Base-by-base conservation (phyloP, 2,329 filamentous ascomycete genomes). In the Ceratocystis albifundus region DNA sequence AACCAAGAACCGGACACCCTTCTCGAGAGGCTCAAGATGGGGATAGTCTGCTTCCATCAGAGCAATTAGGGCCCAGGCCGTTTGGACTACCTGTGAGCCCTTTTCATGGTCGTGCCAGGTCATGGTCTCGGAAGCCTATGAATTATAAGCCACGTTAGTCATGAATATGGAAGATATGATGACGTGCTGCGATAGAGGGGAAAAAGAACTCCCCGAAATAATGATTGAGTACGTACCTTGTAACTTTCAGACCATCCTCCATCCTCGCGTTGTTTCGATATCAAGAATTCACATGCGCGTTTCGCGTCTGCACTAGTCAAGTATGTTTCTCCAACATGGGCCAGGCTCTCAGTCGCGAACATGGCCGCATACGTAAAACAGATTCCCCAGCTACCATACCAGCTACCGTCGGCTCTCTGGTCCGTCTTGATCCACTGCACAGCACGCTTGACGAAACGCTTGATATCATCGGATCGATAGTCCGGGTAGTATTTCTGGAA, bases 201-300 rank as follows among this genome's bases (percentile, higher is more conserved):
- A 30, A 12, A 12, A 30, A 20, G n/a, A n/a, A 10, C 30, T 32
- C 2, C 7, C 44, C 12, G 3, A 28, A n/a, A 25, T 15, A 6
- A 59, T 28, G 36, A 45, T 17, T 17, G 15, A 10, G 22, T 22
- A 62, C 78, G 70, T 74, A 85, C 85, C 75, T 82, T 84, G 78
- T 97, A 99, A 70, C 88, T 93, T 77, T 99, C 94, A 2, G 93
- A 95, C 94, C 94, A 99, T 12, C 94, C 94, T 10, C 94, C 94
- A 71, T 99, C 94, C 8, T 82, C 81, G 74, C 89, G 86, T 76
- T 97, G 94, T 72, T 89, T 89, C 6, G 86, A 86, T 15, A 96
- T 74, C 61, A 99, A 80, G 76, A 96, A 99, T 2, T 92, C 83
- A 72, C 93, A 97, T 0, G 87, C 94, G 55, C 84, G 83, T 68